Evolutionary conservation across 306 rosid genomes (phyloP), one percentile per base, ranked within the genome.

Genomic region (Acacia crassicarpa): DNA sequence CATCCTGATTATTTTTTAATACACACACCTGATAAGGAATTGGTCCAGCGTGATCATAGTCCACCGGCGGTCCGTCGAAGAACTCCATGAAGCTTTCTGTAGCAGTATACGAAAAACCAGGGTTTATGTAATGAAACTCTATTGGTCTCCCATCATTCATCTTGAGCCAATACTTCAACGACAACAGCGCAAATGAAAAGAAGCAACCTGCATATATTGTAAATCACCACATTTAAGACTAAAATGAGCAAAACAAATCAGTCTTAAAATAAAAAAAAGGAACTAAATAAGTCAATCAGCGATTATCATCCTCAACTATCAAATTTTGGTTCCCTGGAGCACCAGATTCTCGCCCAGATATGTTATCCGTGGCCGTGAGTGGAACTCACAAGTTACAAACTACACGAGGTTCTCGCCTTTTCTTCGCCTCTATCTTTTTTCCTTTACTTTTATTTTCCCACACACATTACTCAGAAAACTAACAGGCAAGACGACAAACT

Each of bases 71-170:
- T 49, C 54, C 75, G 19, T 44, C 54, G 11, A 70, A 70, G 56
- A 70, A 70, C 20, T 70, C 75, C 75, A 70, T 44, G 35, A 41
- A 70, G 54, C 35, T 70, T n/a, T 70, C 75, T 22, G 56, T 11
- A 43, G 32, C 0, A 70, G 33, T 12, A 23, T 43, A 70, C 25
- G 56, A 35, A 70, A 70, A 70, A 23, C 54, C 35, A 70, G 53
- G 49, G 20, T 70, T 14, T 0, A 70, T 44, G 56, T 70, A 70
- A 12, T 70, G 75, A 35, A 70, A 10, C 75, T 41, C 75, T 54
- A 44, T 70, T 44, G 75, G 54, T 44, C 75, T 70, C 13, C 75
- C 75, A 20, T 70, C 56, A 70, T 70, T 70, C 75, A 70, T 70
- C 27, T 44, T 43, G 56, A 70, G 43, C n/a, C 75, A 22, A 13